phyloP scores from a whole-genome alignment of 768 basidiomycete species.

The Suillus paluster region DNA sequence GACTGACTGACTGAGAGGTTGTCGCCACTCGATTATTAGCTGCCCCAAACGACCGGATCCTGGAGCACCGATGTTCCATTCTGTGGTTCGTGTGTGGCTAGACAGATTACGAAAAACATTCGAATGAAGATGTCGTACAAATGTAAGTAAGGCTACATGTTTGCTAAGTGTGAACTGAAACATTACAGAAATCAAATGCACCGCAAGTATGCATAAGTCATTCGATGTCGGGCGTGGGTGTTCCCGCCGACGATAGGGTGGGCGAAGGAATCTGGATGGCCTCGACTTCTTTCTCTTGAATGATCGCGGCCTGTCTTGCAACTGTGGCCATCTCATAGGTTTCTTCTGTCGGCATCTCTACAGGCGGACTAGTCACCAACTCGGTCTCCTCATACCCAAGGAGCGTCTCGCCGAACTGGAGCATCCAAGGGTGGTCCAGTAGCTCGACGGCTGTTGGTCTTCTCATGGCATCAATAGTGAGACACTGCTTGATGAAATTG shows the following conservation, averaged over 20 bases:
- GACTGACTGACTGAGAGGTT: slow-evolving; percentile 67
- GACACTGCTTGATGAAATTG: slow-evolving; percentile 90
- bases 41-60: no score
- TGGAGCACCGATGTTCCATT: no score
- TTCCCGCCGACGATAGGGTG: slow-evolving; percentile 46
- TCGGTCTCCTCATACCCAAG: slow-evolving; percentile 70
- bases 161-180: slow-evolving; percentile 4
- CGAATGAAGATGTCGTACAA: background rate
- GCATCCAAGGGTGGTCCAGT: slow-evolving; percentile 89
- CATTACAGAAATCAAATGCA: background rate
- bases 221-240: slow-evolving; percentile 33
- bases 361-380: slow-evolving; percentile 51
- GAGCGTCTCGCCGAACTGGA: slow-evolving; percentile 76
- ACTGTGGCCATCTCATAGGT: slow-evolving; percentile 54
- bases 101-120: background rate
- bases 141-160: slow-evolving; percentile 11
- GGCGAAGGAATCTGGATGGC: slow-evolving; percentile 56
- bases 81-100: background rate
- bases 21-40: slow-evolving; percentile 58
- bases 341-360: slow-evolving; percentile 51
- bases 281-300: slow-evolving; percentile 66
- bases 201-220: slow-evolving; percentile 11
- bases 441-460: slow-evolving; percentile 88
- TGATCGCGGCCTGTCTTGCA: slow-evolving; percentile 58
- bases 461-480: slow-evolving; percentile 82